Evolutionary conservation across 495 filamentous ascomycete genomes (phyloP), one percentile per base, ranked within the genome.

Genomic region (Aspergillus baeticus): DNA sequence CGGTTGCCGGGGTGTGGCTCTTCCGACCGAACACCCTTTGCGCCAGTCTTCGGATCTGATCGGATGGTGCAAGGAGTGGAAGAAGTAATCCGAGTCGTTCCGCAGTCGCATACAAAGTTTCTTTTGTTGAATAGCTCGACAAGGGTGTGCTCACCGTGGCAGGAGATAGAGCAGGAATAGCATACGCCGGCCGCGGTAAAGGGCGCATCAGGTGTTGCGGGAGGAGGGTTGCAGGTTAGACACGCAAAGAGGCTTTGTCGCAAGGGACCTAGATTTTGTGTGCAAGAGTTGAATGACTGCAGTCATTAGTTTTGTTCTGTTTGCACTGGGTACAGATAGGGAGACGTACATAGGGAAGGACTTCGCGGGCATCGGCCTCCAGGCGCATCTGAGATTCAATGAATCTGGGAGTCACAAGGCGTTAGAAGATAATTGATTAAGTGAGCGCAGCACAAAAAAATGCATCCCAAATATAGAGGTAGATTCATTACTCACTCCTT

Each of bases 71-170:
- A 99, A 23, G 86, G 86, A 10, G 80, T 82, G 0, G 83, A 79
- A 0, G 80, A 64, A 1, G 88, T 84, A 31, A 96, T 70, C 29
- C 92, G 85, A 29, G 87, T 89, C 0, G 92, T 97, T 11, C 95
- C 95, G 65, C 95, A 99, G 68, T 99, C 95, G 73, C 95, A 99
- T 23, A 90, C 90, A 66, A 98, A 96, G 69, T 96, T 86, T 58
- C 95, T 85, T 75, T 96, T 96, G 68, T 81, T 84, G 79, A 99
- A 99, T 15, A 99, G 88, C 73, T 99, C 95, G 23, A 97, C 95
- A 20, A 99, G 80, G 4, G 83, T 88, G 64, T 98, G 95, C 66
- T 97, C 92, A 50, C 94, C 92, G 62, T 99, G 94, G 69, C 94
- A 99, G 60, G 91, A 85, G 34, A 99, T 94, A 15, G 91, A 96